Conservation (phyloP, 192 early-diverging fungal species). For the Mortierella hygrophila region DNA sequence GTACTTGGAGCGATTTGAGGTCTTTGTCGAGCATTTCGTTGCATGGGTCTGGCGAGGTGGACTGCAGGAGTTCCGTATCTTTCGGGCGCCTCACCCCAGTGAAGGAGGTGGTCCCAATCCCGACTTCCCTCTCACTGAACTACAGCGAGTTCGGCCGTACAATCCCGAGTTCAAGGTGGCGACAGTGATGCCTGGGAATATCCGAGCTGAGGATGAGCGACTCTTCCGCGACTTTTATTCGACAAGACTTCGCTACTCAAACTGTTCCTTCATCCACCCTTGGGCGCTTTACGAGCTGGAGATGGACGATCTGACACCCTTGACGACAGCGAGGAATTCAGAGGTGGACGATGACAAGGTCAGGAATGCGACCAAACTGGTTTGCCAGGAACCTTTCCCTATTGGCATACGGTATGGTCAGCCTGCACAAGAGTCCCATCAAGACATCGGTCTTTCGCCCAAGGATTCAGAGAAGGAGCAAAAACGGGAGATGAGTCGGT, state of each 20-base stretch:
- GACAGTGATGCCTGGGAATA: conserved; percentile 30
- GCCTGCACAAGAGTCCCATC: background rate
- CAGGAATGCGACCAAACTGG: conserved; percentile 27
- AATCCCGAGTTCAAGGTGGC: conserved; percentile 12
- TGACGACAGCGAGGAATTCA: background rate
- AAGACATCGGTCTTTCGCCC: background rate
- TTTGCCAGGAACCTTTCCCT: conserved; percentile 35
- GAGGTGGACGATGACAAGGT: conserved; percentile 5
- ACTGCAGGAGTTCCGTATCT: conserved; percentile 41
- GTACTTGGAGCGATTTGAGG: conserved; percentile 34
- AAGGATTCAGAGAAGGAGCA: conserved; percentile 11
- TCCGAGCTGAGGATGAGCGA: conserved; percentile 26
- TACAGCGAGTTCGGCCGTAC: conserved; percentile 35
- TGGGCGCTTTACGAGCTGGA: conserved; percentile 47
- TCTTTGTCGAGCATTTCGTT: conserved; percentile 49
- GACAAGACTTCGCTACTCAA: conserved; percentile 32
- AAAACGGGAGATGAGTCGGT: conserved; percentile 28
- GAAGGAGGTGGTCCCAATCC: background rate
- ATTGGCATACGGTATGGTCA: conserved; percentile 26
- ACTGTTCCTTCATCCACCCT: conserved; percentile 42
- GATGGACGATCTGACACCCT: conserved; percentile 20
- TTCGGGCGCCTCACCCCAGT: conserved; percentile 19
- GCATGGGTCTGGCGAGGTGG: conserved; percentile 43
- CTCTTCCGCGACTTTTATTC: conserved; percentile 39
- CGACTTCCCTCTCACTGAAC: conserved; percentile 19